These are phyloP conservation scores for Eimeria sp. DNA, from an alignment of 169 alveolate genomes.

Conservation along the genomic window DNA sequence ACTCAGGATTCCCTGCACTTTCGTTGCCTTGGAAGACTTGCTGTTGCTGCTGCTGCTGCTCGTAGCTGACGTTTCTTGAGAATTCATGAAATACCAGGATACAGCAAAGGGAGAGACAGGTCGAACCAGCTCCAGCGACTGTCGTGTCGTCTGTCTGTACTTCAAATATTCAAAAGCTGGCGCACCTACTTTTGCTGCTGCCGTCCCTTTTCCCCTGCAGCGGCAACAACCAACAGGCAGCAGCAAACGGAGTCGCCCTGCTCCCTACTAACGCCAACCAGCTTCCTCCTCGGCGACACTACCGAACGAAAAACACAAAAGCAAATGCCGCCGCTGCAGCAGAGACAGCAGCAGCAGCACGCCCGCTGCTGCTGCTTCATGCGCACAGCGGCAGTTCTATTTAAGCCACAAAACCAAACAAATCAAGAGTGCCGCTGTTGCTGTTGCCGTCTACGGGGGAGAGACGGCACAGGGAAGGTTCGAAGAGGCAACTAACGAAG, in stretches of 20 bases:
- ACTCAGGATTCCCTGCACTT: conserved; percentile 42
- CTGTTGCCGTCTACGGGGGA: too few species aligned
- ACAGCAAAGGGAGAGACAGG: conserved; percentile 71
- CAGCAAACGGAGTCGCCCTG: too few species aligned
- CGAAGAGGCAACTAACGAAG: neutral
- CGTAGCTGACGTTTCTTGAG: neutral
- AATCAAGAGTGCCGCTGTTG: too few species aligned
- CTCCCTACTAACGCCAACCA: too few species aligned
- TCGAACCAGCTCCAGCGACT: conserved; percentile 33
- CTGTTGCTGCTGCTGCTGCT: neutral
- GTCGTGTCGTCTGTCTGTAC: neutral
- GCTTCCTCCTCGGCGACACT: neutral
- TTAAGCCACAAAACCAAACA: too few species aligned
- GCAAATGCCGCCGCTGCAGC: neutral
- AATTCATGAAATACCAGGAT: conserved; percentile 27
- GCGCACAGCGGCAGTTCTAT: neutral
- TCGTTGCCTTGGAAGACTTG: neutral
- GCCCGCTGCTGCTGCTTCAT: neutral
- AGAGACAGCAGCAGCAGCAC: neutral
- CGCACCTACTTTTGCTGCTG: conserved; percentile 21
- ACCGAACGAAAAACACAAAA: too few species aligned
- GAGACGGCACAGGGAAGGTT: too few species aligned
- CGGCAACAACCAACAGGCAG: neutral
- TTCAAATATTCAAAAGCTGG: neutral
- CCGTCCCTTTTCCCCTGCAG: conserved; percentile 5